Evolutionary conservation across 768 basidiomycete species (phyloP).

Genomic region (Candolleomyces aberdarensis): DNA sequence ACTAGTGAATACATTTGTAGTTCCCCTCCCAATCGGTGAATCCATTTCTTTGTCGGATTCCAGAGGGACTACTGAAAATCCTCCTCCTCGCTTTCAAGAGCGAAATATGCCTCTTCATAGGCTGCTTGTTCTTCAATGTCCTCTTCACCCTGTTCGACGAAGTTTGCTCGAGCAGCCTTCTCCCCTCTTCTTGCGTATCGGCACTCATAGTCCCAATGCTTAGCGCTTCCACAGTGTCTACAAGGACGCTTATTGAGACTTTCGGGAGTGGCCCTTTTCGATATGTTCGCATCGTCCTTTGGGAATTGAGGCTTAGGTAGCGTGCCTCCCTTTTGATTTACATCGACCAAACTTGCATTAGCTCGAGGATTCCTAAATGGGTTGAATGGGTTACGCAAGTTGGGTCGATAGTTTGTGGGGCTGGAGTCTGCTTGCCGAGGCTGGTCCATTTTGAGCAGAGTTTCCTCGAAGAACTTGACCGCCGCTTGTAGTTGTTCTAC

Average conservation of each 20-base stretch:
- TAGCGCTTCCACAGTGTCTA: conserved; percentile 31
- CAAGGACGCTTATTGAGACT: conserved; percentile 26
- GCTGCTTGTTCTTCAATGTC: conserved; percentile 19
- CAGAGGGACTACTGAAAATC: conserved; percentile 18
- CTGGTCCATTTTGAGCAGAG: conserved; percentile 11
- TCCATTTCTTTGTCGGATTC: too few relatives aligned
- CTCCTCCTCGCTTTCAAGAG: conserved; percentile 6
- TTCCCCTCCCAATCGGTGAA: too few relatives aligned
- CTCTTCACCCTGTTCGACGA: conserved; percentile 6
- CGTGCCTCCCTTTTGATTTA: too few relatives aligned
- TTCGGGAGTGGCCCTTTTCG: conserved; percentile 14
- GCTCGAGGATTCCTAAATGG: conserved; percentile 1
- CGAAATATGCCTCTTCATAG: conserved; percentile 24
- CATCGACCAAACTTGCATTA: too few relatives aligned
- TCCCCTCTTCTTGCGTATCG: conserved; percentile 17
- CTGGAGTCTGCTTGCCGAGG: too few relatives aligned
- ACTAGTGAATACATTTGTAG: too few relatives aligned
- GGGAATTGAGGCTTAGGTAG: too few relatives aligned
- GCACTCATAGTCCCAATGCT: conserved; percentile 11
- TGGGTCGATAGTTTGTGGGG: too few relatives aligned
- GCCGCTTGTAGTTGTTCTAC: not conserved
- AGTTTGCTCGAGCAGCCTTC: conserved; percentile 18
- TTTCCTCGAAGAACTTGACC: conserved; percentile 18
- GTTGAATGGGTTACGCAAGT: too few relatives aligned
- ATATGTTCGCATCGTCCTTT: conserved; percentile 17